A percentile compares a stretch with the other conserved stretches of the same genome.
These are phyloP conservation scores for Chytriomyces hyalinus DNA, from an alignment of 192 early-diverging fungal genomes.

Conservation along the genomic window DNA sequence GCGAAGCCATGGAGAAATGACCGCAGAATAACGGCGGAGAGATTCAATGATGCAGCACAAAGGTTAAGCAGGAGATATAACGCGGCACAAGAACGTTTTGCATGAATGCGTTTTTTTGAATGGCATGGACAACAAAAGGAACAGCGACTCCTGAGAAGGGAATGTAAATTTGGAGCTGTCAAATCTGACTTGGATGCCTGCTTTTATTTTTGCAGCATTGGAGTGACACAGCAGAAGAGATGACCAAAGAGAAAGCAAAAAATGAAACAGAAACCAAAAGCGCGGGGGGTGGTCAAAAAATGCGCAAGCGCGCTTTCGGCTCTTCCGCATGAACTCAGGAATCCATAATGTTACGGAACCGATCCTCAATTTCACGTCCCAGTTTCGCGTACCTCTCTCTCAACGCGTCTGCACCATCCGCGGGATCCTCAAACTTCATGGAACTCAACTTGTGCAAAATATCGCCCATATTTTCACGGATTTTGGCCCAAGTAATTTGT, in stretches of 20 bases:
- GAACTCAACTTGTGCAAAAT: slow-evolving; percentile 95
- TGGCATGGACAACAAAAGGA: background rate
- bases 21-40: too few species aligned
- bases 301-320: background rate
- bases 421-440: slow-evolving; percentile 99
- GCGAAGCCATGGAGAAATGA: background rate
- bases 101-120: background rate
- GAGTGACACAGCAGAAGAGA: background rate
- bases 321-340: background rate
- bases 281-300: too few species aligned
- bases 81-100: too few species aligned
- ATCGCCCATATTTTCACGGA: slow-evolving; percentile 88
- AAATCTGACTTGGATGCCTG: too few species aligned
- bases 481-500: slow-evolving; percentile 94
- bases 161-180: background rate
- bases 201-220: background rate
- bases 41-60: too few species aligned
- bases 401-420: slow-evolving; percentile 89
- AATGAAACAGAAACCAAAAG: too few species aligned
- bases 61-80: too few species aligned
- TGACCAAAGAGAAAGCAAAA: too few species aligned
- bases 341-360: slow-evolving; percentile 34
- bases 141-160: background rate
- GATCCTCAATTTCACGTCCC: slow-evolving; percentile 79
- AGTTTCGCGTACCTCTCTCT: slow-evolving; percentile 88